Evolutionary conservation across 1,284 basidiomycete genomes (phyloP).

Genomic region (Erythrobasidium hasegawianum): DNA sequence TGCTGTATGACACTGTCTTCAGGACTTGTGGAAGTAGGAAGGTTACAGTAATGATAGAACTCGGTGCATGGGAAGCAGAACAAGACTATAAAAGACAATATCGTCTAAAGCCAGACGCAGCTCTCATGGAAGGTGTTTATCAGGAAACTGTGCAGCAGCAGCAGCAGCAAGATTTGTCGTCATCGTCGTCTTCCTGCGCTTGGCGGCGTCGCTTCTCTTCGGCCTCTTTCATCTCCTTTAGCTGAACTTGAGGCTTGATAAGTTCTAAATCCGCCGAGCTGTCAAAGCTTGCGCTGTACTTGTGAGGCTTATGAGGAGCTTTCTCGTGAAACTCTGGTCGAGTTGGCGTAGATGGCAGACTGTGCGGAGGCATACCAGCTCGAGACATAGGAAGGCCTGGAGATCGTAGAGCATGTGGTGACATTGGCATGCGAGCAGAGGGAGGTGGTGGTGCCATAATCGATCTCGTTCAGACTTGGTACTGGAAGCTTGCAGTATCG

Average conservation of each 20-base stretch:
- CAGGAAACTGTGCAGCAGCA: neutral
- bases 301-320: constrained; percentile 1
- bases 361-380: no score
- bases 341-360: neutral
- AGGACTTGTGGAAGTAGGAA: no score
- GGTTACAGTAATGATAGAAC: no score
- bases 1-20: no score
- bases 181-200: neutral
- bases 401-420: neutral
- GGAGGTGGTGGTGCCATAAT: neutral
- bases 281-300: neutral
- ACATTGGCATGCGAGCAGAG: constrained; percentile 1
- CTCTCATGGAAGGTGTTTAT: neutral
- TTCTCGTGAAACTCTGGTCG: constrained; percentile 5
- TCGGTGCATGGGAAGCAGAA: no score
- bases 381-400: neutral
- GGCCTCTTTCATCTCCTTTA: neutral
- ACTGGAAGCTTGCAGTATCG: no score
- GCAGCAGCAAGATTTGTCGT: neutral
- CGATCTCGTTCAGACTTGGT: no score
- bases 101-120: no score
- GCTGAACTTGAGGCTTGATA: neutral
- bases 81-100: no score
- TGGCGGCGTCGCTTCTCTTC: neutral
- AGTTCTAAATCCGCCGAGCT: neutral